These are phyloP conservation scores for Paramecium caudatum DNA, from an alignment of 73 alveolate genomes.

Conservation along the genomic window DNA sequence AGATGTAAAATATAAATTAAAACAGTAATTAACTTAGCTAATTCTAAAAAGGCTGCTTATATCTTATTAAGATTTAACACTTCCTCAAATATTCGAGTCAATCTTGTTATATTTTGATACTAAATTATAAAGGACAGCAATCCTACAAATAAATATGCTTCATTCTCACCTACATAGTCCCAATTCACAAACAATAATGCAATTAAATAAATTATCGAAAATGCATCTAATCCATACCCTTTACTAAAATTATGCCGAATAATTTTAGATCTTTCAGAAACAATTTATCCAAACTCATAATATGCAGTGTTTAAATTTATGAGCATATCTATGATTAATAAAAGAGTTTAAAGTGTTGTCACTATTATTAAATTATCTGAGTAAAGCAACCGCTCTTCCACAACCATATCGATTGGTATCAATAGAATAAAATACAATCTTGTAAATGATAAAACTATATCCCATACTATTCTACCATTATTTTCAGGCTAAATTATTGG, in stretches of 20 bases:
- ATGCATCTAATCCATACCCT: constrained; percentile 27
- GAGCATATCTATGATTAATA: not conserved
- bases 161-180: not conserved
- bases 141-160: constrained; percentile 25
- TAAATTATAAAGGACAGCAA: constrained; percentile 2
- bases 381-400: constrained; percentile 19
- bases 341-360: not conserved
- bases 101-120: not conserved
- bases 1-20: constrained; percentile 27
- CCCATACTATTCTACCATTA: constrained; percentile 47
- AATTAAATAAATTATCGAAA: constrained; percentile 26
- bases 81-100: constrained; percentile 29
- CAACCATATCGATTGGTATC: constrained; percentile 26
- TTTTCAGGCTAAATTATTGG: constrained; percentile 45
- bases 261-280: constrained; percentile 33
- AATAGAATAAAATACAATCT: constrained; percentile 44
- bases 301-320: constrained; percentile 39
- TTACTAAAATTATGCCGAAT: constrained; percentile 4
- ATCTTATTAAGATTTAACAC: constrained; percentile 56
- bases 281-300: constrained; percentile 41
- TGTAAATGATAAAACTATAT: constrained; percentile 3
- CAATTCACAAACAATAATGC: constrained; percentile 9
- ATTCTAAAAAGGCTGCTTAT: constrained; percentile 6
- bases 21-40: constrained; percentile 40
- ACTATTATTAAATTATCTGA: not conserved